Base-by-base conservation (phyloP, 1,139 yeast genomes). In the Entelexis paramagnoliae region DNA sequence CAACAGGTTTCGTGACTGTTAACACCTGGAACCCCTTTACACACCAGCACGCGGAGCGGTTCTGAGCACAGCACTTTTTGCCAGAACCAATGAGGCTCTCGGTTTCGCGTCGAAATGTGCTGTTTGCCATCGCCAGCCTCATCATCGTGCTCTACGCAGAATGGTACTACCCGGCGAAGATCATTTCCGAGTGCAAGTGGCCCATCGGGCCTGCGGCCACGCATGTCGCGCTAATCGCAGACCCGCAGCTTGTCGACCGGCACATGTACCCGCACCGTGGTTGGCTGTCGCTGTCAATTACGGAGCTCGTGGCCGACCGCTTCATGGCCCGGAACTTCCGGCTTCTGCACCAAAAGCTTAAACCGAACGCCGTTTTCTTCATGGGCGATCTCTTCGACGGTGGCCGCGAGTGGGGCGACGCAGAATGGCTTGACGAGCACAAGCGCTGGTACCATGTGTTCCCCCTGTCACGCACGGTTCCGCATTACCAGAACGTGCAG, bases 351-450 rank as follows among this genome's bases (percentile, higher is more conserved):
- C 61, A 68, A 9, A 60, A 68, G 3, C 72, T 91, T 50, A 78
- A 80, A 47, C 96, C 97, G 0, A 83, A 89, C 62, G 72, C 86
- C 2, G 79, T 80, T 1, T 67, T 89, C 6, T 91, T 87, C 63
- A 69, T 91, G 44, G 98, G 98, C 0, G 98, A 91, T 64, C 68
- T 89, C 54, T 86, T 89, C 63, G 98, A 91, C 66, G 97, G 97
- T 14, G 98, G 98, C 0, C 73, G 97, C 53, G 87, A 85, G 56
- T 88, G 96, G 95, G 73, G 73, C 8, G 79, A 80, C 59, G 71
- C 68, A 4, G 71, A 67, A 20, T 91, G 97, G 96, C 63, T 75
- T 34, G 68, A 72, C n/a, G 97, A 91, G 65, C 81, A 75, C 61
- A 63, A 66, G 28, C 70, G 98, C 51, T 91, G 85, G 65, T 75